phyloP scores from a whole-genome alignment of 495 filamentous ascomycete species.

The Paragyromitra xinjiangensis region DNA sequence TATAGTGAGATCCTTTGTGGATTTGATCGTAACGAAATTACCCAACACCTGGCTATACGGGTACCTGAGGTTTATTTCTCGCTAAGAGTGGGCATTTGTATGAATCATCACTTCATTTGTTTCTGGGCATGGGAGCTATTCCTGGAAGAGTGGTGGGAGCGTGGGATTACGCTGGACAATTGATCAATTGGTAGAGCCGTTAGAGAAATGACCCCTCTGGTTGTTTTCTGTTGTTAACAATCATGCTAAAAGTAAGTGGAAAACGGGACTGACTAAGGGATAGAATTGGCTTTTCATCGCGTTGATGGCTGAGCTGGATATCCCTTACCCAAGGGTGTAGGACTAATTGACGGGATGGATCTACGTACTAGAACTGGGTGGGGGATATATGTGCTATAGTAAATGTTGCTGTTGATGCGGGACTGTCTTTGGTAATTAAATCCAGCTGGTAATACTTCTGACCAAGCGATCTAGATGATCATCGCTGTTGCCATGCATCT shows the following conservation, averaged over 20 bases:
- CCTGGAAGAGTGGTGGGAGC: background rate
- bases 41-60: too few relatives aligned
- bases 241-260: too few relatives aligned
- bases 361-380: background rate
- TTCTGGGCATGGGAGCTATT: background rate
- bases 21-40: too few relatives aligned
- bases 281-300: background rate
- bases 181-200: too few relatives aligned
- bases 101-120: background rate
- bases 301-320: background rate
- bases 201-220: too few relatives aligned
- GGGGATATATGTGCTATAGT: background rate
- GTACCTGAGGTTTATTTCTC: too few relatives aligned
- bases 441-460: background rate
- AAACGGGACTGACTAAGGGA: too few relatives aligned
- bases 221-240: too few relatives aligned
- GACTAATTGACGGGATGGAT: background rate
- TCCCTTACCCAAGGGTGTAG: background rate
- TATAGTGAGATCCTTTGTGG: too few relatives aligned
- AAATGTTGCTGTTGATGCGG: background rate
- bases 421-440: slow-evolving; percentile 10
- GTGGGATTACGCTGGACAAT: too few relatives aligned
- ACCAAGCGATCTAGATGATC: slow-evolving; percentile 33
- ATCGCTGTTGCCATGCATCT: slow-evolving; percentile 6
- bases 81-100: background rate